Conservation (phyloP, 805 yeast species). For the Lipomyces mesembrius region DNA sequence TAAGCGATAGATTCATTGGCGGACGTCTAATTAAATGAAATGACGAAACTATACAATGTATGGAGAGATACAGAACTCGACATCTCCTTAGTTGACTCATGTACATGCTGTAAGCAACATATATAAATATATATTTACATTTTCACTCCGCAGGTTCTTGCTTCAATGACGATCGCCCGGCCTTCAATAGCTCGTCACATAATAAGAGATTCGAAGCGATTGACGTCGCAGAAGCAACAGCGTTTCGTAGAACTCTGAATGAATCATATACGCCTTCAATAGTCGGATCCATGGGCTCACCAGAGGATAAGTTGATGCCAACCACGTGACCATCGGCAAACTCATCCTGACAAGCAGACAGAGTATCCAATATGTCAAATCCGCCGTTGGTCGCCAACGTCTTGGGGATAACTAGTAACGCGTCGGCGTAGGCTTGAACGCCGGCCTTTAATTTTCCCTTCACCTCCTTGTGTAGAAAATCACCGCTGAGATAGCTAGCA, state of each 20-base stretch:
- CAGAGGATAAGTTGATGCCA: slow-evolving; percentile 87
- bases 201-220: slow-evolving; percentile 88
- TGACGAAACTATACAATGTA: not conserved
- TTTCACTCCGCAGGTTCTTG: slow-evolving; percentile 46
- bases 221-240: slow-evolving; percentile 88
- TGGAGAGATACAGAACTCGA: not conserved
- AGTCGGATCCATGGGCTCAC: slow-evolving; percentile 95
- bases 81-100: not conserved
- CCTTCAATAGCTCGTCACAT: slow-evolving; percentile 95
- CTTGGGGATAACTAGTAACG: slow-evolving; percentile 88
- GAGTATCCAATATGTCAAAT: slow-evolving; percentile 85
- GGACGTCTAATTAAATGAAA: not conserved
- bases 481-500: slow-evolving; percentile 63
- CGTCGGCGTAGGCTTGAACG: slow-evolving; percentile 90
- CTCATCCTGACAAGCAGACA: slow-evolving; percentile 88
- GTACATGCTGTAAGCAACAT: not conserved
- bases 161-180: slow-evolving; percentile 92
- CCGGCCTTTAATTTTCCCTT: slow-evolving; percentile 92
- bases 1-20: not conserved
- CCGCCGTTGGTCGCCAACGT: slow-evolving; percentile 92
- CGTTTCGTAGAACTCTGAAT: slow-evolving; percentile 90
- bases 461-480: slow-evolving; percentile 59
- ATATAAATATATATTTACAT: not conserved
- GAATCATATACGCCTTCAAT: slow-evolving; percentile 97
- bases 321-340: slow-evolving; percentile 71